phyloP scores from a whole-genome alignment of 2,329 filamentous ascomycete genomes.

The Trichoderma atroviride region DNA sequence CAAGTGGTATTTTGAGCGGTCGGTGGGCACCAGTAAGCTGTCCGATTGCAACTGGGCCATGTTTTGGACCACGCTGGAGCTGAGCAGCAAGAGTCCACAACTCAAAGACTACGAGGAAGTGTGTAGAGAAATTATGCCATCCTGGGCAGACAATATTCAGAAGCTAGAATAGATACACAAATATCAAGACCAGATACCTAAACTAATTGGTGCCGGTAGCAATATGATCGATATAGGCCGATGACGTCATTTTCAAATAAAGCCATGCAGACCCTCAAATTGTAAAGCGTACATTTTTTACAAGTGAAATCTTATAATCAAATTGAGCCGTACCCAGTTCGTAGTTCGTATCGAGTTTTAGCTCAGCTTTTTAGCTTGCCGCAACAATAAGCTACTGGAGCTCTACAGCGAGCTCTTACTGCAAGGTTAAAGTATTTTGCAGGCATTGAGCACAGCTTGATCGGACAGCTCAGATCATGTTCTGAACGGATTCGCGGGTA shows the following conservation, averaged over 20 bases:
- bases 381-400: background rate
- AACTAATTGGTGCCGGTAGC: background rate
- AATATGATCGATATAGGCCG: background rate
- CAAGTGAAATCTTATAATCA: background rate
- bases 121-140: slow-evolving; percentile 66
- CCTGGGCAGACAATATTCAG: slow-evolving; percentile 56
- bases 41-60: slow-evolving; percentile 88
- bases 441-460: background rate
- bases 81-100: slow-evolving; percentile 56
- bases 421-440: background rate
- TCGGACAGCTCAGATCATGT: background rate
- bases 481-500: background rate
- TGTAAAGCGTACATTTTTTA: background rate
- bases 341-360: background rate
- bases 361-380: background rate
- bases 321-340: background rate
- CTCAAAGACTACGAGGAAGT: slow-evolving; percentile 74
- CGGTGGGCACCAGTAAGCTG: slow-evolving; percentile 80
- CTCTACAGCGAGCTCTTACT: background rate
- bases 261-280: background rate
- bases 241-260: background rate
- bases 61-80: slow-evolving; percentile 89
- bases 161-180: background rate
- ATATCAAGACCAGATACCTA: too few species aligned
- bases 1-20: slow-evolving; percentile 98